These are phyloP conservation scores for Clitopilus hobsonii DNA, from an alignment of 768 basidiomycete genomes.

Conservation along the genomic window DNA sequence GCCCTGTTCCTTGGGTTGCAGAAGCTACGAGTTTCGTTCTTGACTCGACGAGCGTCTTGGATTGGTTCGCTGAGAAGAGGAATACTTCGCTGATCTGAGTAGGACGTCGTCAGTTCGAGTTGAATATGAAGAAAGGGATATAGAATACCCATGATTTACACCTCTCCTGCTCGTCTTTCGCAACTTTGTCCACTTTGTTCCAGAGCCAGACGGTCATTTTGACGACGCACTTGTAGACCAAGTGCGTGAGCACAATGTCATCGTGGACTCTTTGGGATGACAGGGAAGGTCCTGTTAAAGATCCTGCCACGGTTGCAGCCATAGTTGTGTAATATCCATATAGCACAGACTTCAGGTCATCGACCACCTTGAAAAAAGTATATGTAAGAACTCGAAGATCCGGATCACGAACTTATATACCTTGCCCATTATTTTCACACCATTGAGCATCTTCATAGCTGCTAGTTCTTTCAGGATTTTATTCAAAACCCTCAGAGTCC, in stretches of 20 bases:
- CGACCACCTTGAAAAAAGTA: constrained; percentile 39
- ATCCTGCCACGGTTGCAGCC: constrained; percentile 33
- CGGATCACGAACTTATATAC: constrained; percentile 27
- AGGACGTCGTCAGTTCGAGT: constrained; percentile 2
- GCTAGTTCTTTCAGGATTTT: constrained; percentile 67
- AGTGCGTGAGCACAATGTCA: constrained; percentile 51
- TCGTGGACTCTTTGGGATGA: constrained; percentile 29
- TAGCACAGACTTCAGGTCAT: constrained; percentile 49
- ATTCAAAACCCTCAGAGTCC: constrained; percentile 62
- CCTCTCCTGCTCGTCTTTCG: constrained; percentile 35
- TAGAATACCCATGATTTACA: constrained; percentile 51
- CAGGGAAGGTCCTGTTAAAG: constrained; percentile 39
- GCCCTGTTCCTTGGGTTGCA: constrained; percentile 26
- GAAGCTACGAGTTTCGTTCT: constrained; percentile 50
- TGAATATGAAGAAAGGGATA: constrained; percentile 2
- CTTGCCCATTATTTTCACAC: constrained; percentile 60
- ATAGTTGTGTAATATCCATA: constrained; percentile 58
- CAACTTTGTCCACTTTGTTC: constrained; percentile 41
- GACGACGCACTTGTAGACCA: constrained; percentile 70
- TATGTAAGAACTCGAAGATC: background rate
- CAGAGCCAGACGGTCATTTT: constrained; percentile 75
- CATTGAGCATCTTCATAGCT: constrained; percentile 63
- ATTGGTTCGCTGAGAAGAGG: constrained; percentile 49
- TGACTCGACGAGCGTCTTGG: constrained; percentile 50
- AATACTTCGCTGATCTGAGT: constrained; percentile 60